Conservation (phyloP, 352 stramenopile species). For the Globisporangium yorkense region DNA sequence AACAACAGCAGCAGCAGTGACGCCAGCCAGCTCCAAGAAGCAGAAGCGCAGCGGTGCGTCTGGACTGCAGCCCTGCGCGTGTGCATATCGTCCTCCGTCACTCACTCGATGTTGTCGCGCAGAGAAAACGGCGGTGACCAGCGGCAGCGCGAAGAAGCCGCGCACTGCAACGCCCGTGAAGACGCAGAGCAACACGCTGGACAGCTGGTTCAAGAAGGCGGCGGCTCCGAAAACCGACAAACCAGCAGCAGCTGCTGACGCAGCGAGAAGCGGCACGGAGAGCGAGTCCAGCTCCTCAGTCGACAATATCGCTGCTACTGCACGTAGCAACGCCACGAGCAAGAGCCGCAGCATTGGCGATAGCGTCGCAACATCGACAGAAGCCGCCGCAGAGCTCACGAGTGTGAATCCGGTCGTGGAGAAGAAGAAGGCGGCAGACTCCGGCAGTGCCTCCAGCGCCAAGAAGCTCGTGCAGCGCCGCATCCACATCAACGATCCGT, state of each 20-base stretch:
- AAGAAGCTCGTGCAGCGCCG: constrained; percentile 66
- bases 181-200: constrained; percentile 41
- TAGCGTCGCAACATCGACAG: neutral
- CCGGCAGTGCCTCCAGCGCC: constrained; percentile 2
- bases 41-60: constrained; percentile 9
- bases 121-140: constrained; percentile 4
- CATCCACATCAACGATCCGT: constrained; percentile 64
- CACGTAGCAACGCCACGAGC: neutral
- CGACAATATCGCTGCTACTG: neutral
- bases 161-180: constrained; percentile 11
- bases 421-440: constrained; percentile 12
- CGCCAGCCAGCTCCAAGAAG: constrained; percentile 8
- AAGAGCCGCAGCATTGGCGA: neutral
- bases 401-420: neutral
- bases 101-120: neutral
- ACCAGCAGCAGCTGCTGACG: constrained; percentile 1
- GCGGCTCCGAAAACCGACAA: constrained; percentile 11
- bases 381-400: neutral
- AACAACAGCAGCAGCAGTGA: neutral
- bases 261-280: neutral
- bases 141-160: constrained; percentile 8
- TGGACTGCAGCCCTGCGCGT: neutral
- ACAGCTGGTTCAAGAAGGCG: constrained; percentile 51
- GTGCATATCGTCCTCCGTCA: too few species aligned
- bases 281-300: too few species aligned